phyloP scores from a whole-genome alignment of 2,329 filamentous ascomycete genomes.

The Niveomyces coronatus region DNA sequence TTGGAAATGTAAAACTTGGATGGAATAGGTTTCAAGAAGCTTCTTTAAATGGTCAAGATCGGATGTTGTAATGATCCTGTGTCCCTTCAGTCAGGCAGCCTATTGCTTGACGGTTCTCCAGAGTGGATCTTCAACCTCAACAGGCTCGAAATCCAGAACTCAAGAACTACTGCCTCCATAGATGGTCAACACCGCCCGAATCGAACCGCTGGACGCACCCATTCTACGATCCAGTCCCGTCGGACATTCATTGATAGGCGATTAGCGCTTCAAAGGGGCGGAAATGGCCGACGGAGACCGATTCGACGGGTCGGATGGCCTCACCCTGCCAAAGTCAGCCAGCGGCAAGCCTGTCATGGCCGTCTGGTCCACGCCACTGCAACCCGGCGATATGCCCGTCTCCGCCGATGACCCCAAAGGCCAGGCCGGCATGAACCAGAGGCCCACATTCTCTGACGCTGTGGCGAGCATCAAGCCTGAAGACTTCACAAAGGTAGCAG shows the following conservation, averaged over 20 bases:
- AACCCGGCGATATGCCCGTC: slow-evolving; percentile 7
- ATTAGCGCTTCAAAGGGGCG: neutral
- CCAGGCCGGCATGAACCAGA: slow-evolving; percentile 15
- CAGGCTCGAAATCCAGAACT: neutral
- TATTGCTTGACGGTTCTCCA: neutral
- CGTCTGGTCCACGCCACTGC: slow-evolving; percentile 6
- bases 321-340: slow-evolving; percentile 5
- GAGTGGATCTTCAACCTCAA: slow-evolving; percentile 6
- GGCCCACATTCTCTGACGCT: slow-evolving; percentile 43
- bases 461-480: slow-evolving; percentile 55
- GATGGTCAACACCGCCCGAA: neutral
- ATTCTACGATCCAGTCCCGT: neutral
- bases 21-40: too few species aligned
- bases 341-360: slow-evolving; percentile 4
- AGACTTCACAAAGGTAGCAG: slow-evolving; percentile 64
- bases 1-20: too few species aligned
- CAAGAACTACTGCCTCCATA: neutral
- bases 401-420: slow-evolving; percentile 11
- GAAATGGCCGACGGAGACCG: slow-evolving; percentile 3
- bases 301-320: neutral
- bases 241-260: neutral
- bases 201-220: too few species aligned
- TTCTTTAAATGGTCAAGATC: too few species aligned
- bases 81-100: too few species aligned
- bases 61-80: too few species aligned